Conservation (phyloP, 139 green algal species). For the Chlamydomonas urium region DNA sequence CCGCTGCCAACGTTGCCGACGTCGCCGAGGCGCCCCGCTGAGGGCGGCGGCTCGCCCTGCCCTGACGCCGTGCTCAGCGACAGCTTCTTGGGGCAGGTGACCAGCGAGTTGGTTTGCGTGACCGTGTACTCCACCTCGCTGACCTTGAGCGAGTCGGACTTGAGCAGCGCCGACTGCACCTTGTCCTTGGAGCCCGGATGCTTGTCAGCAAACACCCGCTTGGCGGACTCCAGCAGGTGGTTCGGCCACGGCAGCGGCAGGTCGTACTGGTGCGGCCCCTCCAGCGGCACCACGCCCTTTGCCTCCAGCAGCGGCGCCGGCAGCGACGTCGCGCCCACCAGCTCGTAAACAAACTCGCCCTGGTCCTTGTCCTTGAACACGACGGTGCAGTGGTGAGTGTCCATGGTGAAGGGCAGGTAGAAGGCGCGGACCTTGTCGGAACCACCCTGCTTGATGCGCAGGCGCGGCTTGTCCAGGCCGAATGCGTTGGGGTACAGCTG, state of each 20-base stretch:
- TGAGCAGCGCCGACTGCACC: constrained; percentile 41
- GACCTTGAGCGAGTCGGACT: constrained; percentile 16
- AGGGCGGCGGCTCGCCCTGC: too few relatives aligned
- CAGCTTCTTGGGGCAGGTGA: constrained; percentile 27
- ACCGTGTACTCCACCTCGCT: constrained; percentile 45
- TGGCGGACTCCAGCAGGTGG: constrained; percentile 56
- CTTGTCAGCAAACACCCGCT: constrained; percentile 59
- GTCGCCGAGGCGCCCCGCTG: too few relatives aligned
- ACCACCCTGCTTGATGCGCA: constrained; percentile 43
- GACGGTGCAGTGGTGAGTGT: constrained; percentile 50
- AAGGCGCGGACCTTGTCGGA: constrained; percentile 25
- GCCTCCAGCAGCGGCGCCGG: constrained; percentile 47
- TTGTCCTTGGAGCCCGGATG: constrained; percentile 69
- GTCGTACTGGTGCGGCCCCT: constrained; percentile 38
- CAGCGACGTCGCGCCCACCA: constrained; percentile 47
- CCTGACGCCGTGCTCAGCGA: constrained; percentile 23
- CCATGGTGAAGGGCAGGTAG: constrained; percentile 70
- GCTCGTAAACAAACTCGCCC: constrained; percentile 65
- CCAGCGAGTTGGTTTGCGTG: constrained; percentile 48
- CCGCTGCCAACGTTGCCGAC: too few relatives aligned
- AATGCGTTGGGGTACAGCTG: constrained; percentile 54
- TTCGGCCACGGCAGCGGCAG: constrained; percentile 46
- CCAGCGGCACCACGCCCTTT: constrained; percentile 36
- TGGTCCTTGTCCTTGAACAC: constrained; percentile 37
- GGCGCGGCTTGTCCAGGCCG: constrained; percentile 47